These are phyloP conservation scores for Tremella fuciformis DNA, from an alignment of 768 basidiomycete genomes.

Conservation along the genomic window DNA sequence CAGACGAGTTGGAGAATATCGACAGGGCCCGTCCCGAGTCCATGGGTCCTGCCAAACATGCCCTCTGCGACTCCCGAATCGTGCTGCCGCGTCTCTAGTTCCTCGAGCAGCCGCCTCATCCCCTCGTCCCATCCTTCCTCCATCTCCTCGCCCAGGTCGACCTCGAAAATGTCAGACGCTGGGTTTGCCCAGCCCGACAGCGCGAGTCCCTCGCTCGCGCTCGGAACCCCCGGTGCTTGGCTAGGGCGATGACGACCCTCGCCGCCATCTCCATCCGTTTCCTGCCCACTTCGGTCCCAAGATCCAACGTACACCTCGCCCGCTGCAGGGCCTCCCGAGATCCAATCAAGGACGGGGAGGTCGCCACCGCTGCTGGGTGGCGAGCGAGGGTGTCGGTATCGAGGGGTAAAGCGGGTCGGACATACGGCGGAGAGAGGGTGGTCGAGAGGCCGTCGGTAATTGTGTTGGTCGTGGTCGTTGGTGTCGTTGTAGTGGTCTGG, in stretches of 20 bases:
- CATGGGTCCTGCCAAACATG: background rate
- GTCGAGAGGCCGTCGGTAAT: background rate
- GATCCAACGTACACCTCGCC: slow-evolving; percentile 31
- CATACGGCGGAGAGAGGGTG: slow-evolving; percentile 9
- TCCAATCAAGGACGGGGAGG: slow-evolving; percentile 18
- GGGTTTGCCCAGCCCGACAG: slow-evolving; percentile 14
- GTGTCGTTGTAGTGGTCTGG: background rate
- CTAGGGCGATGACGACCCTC: slow-evolving; percentile 37
- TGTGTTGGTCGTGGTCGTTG: background rate
- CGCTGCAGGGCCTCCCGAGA: slow-evolving; percentile 46
- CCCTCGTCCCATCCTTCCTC: slow-evolving; percentile 42
- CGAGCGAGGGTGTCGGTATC: slow-evolving; percentile 30
- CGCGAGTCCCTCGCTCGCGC: background rate
- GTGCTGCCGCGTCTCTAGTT: slow-evolving; percentile 30
- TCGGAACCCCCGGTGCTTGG: slow-evolving; percentile 23
- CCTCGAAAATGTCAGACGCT: slow-evolving; percentile 2
- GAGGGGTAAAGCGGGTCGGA: slow-evolving; percentile 1
- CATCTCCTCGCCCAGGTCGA: slow-evolving; percentile 10
- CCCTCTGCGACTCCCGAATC: slow-evolving; percentile 2
- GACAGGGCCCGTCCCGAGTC: background rate
- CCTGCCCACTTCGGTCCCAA: slow-evolving; percentile 17
- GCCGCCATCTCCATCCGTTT: slow-evolving; percentile 30
- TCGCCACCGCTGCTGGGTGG: slow-evolving; percentile 51
- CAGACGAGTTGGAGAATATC: background rate
- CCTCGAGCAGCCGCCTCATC: slow-evolving; percentile 34